Evolutionary conservation across 352 stramenopile genomes (phyloP).

Genomic region (Globisporangium alternatum): DNA sequence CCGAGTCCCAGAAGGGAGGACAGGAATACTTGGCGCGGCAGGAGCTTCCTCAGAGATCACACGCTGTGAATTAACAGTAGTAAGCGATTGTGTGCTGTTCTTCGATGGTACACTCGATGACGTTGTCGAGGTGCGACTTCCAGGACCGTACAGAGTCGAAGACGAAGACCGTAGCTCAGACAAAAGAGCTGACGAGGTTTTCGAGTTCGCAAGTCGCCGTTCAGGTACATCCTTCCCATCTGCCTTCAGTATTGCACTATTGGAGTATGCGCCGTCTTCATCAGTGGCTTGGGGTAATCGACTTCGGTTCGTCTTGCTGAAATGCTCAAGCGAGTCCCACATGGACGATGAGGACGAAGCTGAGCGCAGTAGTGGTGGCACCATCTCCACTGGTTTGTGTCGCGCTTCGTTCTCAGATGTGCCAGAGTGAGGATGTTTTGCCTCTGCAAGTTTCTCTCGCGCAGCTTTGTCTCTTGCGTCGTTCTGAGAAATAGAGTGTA

Average conservation of each 20-base stretch:
- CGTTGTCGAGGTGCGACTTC: neutral
- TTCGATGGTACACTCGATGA: neutral
- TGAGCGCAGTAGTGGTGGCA: neutral
- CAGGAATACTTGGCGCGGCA: conserved; percentile 34
- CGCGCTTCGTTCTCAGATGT: neutral
- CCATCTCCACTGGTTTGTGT: neutral
- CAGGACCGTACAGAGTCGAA: conserved; percentile 3
- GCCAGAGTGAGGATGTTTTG: neutral
- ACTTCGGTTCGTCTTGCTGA: conserved; percentile 71
- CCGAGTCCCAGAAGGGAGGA: conserved; percentile 55
- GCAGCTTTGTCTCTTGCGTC: neutral
- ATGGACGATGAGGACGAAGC: conserved; percentile 17
- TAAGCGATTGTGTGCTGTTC: neutral
- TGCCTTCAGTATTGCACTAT: neutral
- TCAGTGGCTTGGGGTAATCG: conserved; percentile 34
- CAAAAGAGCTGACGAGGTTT: conserved; percentile 15
- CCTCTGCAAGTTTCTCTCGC: neutral
- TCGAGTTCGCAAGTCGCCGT: conserved; percentile 1
- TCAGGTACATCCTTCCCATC: conserved; percentile 4
- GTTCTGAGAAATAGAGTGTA: neutral
- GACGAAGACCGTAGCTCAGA: conserved; percentile 10
- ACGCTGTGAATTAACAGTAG: too few relatives aligned
- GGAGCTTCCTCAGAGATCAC: neutral
- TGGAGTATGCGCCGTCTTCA: neutral
- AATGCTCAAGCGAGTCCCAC: conserved; percentile 79